A percentile compares a stretch with the other conserved stretches of the same genome.
phyloP scores from a whole-genome alignment of 73 alveolate genomes.

The Blepharisma japonicum region DNA sequence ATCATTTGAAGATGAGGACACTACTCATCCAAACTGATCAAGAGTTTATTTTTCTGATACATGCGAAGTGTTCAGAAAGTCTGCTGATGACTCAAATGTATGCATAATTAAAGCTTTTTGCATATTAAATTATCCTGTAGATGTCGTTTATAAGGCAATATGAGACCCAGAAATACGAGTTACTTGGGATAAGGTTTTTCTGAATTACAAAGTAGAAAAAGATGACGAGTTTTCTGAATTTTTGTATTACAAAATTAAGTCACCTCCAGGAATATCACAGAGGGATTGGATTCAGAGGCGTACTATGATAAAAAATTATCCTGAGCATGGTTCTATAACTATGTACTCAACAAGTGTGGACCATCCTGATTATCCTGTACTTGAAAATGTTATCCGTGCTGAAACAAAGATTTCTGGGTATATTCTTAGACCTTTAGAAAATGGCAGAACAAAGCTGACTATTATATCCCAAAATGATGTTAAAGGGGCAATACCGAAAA shows the following conservation, averaged over 20 bases:
- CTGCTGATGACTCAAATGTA: neutral
- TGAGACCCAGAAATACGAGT: slow-evolving; percentile 45
- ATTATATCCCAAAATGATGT: slow-evolving; percentile 86
- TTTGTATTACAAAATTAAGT: slow-evolving; percentile 73
- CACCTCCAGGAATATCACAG: slow-evolving; percentile 74
- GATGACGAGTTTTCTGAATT: slow-evolving; percentile 73
- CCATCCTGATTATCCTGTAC: slow-evolving; percentile 75
- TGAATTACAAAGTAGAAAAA: slow-evolving; percentile 68
- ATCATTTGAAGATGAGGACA: too few relatives aligned
- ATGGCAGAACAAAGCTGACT: slow-evolving; percentile 57
- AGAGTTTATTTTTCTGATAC: too few relatives aligned
- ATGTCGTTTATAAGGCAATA: slow-evolving; percentile 40
- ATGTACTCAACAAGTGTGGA: slow-evolving; percentile 78
- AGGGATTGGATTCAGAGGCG: slow-evolving; percentile 90
- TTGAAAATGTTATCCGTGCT: slow-evolving; percentile 71
- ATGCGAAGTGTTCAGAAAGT: neutral
- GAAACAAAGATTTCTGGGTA: slow-evolving; percentile 90
- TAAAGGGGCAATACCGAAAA: slow-evolving; percentile 80
- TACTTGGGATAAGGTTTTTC: slow-evolving; percentile 69
- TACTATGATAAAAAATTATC: slow-evolving; percentile 76
- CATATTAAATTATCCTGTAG: slow-evolving; percentile 14
- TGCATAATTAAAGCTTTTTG: slow-evolving; percentile 29
- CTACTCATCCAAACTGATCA: too few relatives aligned
- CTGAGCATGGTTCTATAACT: slow-evolving; percentile 64
- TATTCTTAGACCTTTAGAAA: slow-evolving; percentile 65